Evolutionary conservation across 1,284 basidiomycete genomes (phyloP).

Genomic region (Golubevia pallescens): DNA sequence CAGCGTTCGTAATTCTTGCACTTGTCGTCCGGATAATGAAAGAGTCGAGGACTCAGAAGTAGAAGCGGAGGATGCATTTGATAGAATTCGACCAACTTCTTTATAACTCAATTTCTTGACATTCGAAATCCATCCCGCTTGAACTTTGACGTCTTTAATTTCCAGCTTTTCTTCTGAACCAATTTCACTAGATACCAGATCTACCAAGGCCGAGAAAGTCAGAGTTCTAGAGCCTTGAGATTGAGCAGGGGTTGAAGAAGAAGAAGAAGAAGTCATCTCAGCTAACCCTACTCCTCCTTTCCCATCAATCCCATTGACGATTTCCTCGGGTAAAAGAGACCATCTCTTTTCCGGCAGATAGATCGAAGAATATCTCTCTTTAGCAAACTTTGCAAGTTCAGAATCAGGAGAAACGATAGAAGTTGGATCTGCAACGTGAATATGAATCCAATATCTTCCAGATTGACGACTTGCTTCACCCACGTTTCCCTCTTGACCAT

Average conservation of each 20-base stretch:
- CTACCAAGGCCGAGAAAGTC: slow-evolving; percentile 81
- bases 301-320: slow-evolving; percentile 48
- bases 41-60: slow-evolving; percentile 21
- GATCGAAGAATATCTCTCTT: slow-evolving; percentile 29
- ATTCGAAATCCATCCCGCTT: slow-evolving; percentile 76
- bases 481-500: slow-evolving; percentile 9
- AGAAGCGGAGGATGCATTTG: slow-evolving; percentile 18
- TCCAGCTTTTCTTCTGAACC: slow-evolving; percentile 67
- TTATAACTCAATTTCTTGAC: slow-evolving; percentile 75
- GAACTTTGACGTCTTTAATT: slow-evolving; percentile 75
- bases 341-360: slow-evolving; percentile 44
- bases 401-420: slow-evolving; percentile 74
- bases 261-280: slow-evolving; percentile 3
- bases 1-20: no score
- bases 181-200: slow-evolving; percentile 34
- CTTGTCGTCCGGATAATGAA: slow-evolving; percentile 13
- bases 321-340: slow-evolving; percentile 69
- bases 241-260: background rate
- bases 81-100: slow-evolving; percentile 67
- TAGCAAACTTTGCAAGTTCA: slow-evolving; percentile 67
- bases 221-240: slow-evolving; percentile 65
- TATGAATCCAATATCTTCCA: slow-evolving; percentile 78
- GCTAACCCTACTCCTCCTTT: slow-evolving; percentile 1
- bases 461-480: slow-evolving; percentile 45
- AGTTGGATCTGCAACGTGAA: slow-evolving; percentile 93